A percentile compares a stretch with the other conserved stretches of the same genome.
These are phyloP conservation scores for Eucalyptus sp. DNA, from an alignment of 345 rosid species.

Conservation along the genomic window DNA sequence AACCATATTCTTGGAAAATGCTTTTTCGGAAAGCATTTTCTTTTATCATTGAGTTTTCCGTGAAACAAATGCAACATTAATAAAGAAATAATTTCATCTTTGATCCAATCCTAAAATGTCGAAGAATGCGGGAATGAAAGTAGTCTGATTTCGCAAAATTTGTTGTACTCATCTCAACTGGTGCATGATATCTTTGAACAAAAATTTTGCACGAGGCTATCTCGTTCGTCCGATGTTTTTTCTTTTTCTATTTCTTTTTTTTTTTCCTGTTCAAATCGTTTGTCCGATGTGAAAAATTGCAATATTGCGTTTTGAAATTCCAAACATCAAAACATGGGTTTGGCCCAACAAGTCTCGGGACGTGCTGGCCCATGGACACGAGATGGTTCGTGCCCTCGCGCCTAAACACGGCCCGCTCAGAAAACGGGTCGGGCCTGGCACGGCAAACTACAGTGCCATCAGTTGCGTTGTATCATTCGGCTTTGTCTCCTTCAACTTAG, in stretches of 20 bases:
- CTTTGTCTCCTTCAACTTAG: background rate
- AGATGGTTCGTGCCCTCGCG: background rate
- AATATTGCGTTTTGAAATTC: background rate
- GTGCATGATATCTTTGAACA: background rate
- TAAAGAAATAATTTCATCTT: background rate
- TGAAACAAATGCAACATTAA: too few relatives aligned
- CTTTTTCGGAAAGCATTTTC: too few relatives aligned
- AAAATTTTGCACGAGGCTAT: background rate
- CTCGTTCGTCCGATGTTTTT: background rate
- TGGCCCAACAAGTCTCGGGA: background rate
- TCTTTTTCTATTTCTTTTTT: too few relatives aligned
- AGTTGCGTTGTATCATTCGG: background rate
- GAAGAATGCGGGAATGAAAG: background rate
- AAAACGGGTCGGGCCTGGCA: background rate
- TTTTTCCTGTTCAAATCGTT: too few relatives aligned
- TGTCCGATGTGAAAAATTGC: background rate
- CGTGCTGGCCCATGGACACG: background rate
- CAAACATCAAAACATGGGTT: background rate
- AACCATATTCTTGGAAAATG: too few relatives aligned
- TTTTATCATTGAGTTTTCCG: too few relatives aligned
- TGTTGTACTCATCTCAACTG: background rate
- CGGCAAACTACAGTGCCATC: background rate
- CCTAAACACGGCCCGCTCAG: background rate
- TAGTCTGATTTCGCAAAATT: background rate
- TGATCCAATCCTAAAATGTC: background rate